These are phyloP conservation scores for Boletus tomentosulus DNA, from an alignment of 768 basidiomycete species.

Conservation along the genomic window DNA sequence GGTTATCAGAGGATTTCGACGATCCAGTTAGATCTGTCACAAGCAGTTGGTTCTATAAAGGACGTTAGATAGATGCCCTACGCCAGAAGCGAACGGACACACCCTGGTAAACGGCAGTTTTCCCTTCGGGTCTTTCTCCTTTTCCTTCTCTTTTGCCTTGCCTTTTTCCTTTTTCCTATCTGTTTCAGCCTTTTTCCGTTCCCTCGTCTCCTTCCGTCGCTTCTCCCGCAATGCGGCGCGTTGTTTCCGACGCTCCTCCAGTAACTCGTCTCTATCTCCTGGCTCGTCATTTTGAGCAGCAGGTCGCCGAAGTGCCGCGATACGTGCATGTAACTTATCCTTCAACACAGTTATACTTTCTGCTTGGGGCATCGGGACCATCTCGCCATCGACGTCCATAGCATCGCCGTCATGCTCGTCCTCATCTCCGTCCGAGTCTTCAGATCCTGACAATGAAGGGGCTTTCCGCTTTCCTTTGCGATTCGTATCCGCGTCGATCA, in stretches of 20 bases:
- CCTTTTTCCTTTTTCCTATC: constrained; percentile 51
- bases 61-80: background rate
- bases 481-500: constrained; percentile 8
- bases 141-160: constrained; percentile 46
- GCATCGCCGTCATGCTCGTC: constrained; percentile 12
- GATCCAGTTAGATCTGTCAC: constrained; percentile 49
- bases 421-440: constrained; percentile 27
- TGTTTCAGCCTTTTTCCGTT: constrained; percentile 67
- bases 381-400: constrained; percentile 30
- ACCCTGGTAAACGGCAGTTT: constrained; percentile 55
- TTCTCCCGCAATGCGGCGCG: constrained; percentile 82
- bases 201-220: constrained; percentile 79
- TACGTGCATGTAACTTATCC: constrained; percentile 71
- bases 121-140: constrained; percentile 40
- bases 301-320: constrained; percentile 60
- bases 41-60: constrained; percentile 59
- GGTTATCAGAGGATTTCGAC: constrained; percentile 24
- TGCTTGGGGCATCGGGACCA: constrained; percentile 61
- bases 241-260: constrained; percentile 75
- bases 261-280: constrained; percentile 71
- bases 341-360: constrained; percentile 63
- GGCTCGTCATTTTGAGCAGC: constrained; percentile 37
- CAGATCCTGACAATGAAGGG: constrained; percentile 6
- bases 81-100: constrained; percentile 7
- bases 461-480: constrained; percentile 50